These are phyloP conservation scores for Fremontodendron californicum DNA, from an alignment of 345 rosid species.

Conservation along the genomic window DNA sequence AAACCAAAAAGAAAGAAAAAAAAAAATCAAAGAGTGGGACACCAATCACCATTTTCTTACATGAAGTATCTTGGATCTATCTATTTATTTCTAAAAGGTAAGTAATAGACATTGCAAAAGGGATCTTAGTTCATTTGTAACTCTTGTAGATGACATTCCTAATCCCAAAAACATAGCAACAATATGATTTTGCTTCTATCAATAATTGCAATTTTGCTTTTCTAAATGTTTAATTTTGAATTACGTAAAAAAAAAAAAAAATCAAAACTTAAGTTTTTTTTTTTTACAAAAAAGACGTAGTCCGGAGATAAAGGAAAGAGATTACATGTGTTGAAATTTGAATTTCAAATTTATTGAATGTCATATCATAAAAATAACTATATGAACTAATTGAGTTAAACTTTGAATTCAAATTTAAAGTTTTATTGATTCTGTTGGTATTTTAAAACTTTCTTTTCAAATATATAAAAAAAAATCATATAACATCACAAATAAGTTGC, in stretches of 20 bases:
- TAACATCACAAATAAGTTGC: too few relatives aligned
- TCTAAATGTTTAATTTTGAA: background rate
- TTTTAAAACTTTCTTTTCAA: too few relatives aligned
- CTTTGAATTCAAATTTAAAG: too few relatives aligned
- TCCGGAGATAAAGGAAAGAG: too few relatives aligned
- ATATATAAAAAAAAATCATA: too few relatives aligned
- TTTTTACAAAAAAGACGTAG: too few relatives aligned
- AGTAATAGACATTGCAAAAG: background rate
- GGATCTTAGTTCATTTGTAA: background rate
- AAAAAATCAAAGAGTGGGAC: background rate
- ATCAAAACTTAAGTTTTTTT: background rate
- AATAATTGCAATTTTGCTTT: background rate
- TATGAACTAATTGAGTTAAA: too few relatives aligned
- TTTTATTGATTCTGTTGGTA: background rate
- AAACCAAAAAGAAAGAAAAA: background rate
- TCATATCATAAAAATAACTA: too few relatives aligned
- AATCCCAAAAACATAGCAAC: background rate
- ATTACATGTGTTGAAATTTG: too few relatives aligned
- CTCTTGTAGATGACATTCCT: background rate
- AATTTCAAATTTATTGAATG: too few relatives aligned
- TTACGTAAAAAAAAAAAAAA: background rate
- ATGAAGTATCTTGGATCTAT: background rate
- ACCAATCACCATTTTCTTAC: background rate
- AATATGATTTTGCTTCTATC: background rate
- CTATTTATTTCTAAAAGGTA: background rate